These are phyloP conservation scores for Penicillium parvum DNA, from an alignment of 495 filamentous ascomycete species.

Conservation along the genomic window DNA sequence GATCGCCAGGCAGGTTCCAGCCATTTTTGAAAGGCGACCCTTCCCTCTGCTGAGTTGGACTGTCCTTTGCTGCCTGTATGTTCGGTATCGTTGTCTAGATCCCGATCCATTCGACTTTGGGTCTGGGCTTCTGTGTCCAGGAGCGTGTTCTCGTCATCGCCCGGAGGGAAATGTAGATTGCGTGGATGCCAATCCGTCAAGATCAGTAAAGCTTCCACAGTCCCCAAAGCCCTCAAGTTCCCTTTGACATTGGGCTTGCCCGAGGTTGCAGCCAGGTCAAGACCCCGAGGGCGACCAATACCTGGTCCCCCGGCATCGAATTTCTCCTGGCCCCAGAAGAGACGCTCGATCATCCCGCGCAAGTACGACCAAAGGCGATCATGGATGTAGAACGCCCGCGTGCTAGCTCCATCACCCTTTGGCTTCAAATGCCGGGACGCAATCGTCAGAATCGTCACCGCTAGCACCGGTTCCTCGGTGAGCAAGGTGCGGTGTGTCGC, in stretches of 20 bases:
- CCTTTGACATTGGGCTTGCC: constrained; percentile 54
- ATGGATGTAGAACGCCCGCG: constrained; percentile 85
- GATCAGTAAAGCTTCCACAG: constrained; percentile 88
- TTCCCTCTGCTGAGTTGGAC: constrained; percentile 51
- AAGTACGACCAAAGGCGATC: constrained; percentile 95
- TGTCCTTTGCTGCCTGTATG: constrained; percentile 23
- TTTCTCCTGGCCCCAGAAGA: constrained; percentile 93
- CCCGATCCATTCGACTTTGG: constrained; percentile 30
- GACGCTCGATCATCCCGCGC: constrained; percentile 86
- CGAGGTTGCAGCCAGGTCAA: constrained; percentile 60
- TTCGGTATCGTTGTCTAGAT: constrained; percentile 37
- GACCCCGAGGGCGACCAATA: constrained; percentile 57
- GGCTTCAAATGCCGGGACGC: constrained; percentile 80
- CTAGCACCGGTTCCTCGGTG: constrained; percentile 85
- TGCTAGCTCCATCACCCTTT: constrained; percentile 72
- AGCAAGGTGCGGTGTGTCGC: constrained; percentile 71
- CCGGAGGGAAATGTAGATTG: constrained; percentile 90
- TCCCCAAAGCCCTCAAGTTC: constrained; percentile 81
- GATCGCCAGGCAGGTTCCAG: constrained; percentile 94
- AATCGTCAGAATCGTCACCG: constrained; percentile 85
- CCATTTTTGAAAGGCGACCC: constrained; percentile 82
- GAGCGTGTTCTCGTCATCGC: constrained; percentile 67
- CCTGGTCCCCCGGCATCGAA: constrained; percentile 85
- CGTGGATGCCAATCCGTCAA: constrained; percentile 96
- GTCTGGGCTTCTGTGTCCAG: constrained; percentile 47